Evolutionary conservation across 805 yeast genomes (phyloP).

Genomic region (Ogataea zsoltii): DNA sequence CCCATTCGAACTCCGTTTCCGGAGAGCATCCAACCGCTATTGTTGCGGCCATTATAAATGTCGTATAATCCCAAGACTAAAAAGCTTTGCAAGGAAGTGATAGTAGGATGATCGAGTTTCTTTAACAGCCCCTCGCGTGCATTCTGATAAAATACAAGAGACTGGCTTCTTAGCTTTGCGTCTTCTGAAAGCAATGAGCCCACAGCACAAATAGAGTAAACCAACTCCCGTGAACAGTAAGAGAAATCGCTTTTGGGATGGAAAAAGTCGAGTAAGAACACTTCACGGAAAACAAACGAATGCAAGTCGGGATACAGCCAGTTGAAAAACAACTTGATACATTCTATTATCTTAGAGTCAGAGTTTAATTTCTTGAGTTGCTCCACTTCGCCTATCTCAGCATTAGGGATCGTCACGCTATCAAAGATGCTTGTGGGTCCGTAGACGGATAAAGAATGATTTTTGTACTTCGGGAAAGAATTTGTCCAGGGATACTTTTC

Average conservation of each 20-base stretch:
- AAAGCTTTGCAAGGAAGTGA: conserved; percentile 59
- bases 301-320: conserved; percentile 68
- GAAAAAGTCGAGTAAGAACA: conserved; percentile 60
- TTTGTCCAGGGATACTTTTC: conserved; percentile 21
- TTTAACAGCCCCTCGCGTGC: conserved; percentile 45
- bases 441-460: conserved; percentile 17
- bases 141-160: conserved; percentile 46
- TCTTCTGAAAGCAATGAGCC: conserved; percentile 54
- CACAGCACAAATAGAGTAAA: conserved; percentile 58
- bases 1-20: conserved; percentile 69
- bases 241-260: conserved; percentile 51
- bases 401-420: conserved; percentile 11
- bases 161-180: conserved; percentile 41
- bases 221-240: conserved; percentile 56
- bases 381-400: conserved; percentile 7
- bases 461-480: conserved; percentile 16
- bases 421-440: conserved; percentile 39
- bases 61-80: conserved; percentile 62
- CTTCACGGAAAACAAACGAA: conserved; percentile 63
- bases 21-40: conserved; percentile 62
- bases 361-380: conserved; percentile 34
- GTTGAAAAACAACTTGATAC: conserved; percentile 43
- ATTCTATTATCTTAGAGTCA: conserved; percentile 24
- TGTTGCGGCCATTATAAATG: conserved; percentile 57
- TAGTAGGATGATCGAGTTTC: conserved; percentile 45